phyloP scores from a whole-genome alignment of 2,329 filamentous ascomycete species.

The Fusarium anthophilum region DNA sequence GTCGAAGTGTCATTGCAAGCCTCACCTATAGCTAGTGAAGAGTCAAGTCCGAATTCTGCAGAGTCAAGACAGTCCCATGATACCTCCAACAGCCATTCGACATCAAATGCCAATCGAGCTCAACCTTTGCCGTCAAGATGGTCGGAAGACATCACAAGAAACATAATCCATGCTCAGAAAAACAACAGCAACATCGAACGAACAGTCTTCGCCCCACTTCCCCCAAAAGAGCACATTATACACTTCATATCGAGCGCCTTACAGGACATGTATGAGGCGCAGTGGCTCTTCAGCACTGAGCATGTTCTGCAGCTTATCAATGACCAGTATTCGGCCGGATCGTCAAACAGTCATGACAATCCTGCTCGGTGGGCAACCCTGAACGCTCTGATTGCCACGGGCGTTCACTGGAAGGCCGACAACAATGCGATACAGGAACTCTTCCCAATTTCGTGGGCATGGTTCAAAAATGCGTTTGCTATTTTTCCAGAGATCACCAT shows the following conservation, averaged over 20 bases:
- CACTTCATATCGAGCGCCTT: background rate
- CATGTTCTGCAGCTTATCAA: background rate
- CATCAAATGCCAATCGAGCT: background rate
- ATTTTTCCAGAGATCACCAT: background rate
- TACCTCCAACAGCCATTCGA: fast-evolving
- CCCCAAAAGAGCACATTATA: background rate
- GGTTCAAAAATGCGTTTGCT: background rate
- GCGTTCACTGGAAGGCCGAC: background rate
- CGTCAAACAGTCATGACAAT: background rate
- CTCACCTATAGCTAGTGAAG: fast-evolving
- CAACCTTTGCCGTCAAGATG: background rate
- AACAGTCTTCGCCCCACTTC: background rate
- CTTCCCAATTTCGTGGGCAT: background rate
- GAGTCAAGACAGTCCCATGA: fast-evolving
- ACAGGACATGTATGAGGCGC: background rate
- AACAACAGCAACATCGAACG: background rate
- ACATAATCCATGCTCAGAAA: background rate
- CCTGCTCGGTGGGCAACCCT: background rate
- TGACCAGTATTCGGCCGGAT: background rate
- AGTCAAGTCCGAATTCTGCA: fast-evolving
- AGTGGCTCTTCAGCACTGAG: background rate
- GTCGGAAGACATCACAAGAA: background rate
- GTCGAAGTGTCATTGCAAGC: background rate
- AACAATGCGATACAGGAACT: background rate
- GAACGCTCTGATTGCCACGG: background rate